phyloP scores from a whole-genome alignment of 495 filamentous ascomycete genomes.

The Achaetomiella virescens region DNA sequence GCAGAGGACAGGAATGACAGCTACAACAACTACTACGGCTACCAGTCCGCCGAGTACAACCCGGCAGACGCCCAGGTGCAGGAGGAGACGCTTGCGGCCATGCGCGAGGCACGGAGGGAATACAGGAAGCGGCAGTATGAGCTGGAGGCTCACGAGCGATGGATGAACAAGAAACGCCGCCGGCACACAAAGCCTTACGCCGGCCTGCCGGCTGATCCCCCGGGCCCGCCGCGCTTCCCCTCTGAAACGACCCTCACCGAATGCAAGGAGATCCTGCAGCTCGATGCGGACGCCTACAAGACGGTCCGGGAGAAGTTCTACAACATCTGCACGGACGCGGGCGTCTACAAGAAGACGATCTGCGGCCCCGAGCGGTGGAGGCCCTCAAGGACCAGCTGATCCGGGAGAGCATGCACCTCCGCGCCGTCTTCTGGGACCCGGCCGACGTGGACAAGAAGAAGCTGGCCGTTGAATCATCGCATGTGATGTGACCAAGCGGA shows the following conservation, averaged over 20 bases:
- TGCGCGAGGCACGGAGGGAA: slow-evolving; percentile 45
- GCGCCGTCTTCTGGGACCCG: slow-evolving; percentile 52
- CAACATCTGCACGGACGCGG: slow-evolving; percentile 56
- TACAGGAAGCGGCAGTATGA: slow-evolving; percentile 53
- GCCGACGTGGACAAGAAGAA: slow-evolving; percentile 40
- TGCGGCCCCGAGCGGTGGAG: slow-evolving; percentile 66
- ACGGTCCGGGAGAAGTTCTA: slow-evolving; percentile 62
- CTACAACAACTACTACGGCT: neutral
- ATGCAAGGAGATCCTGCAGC: slow-evolving; percentile 59
- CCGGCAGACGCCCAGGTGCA: slow-evolving; percentile 5
- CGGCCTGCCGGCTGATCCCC: slow-evolving; percentile 66
- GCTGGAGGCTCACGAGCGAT: slow-evolving; percentile 57
- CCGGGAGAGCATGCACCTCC: slow-evolving; percentile 57
- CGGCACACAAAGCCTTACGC: slow-evolving; percentile 65
- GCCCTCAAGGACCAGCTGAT: slow-evolving; percentile 63
- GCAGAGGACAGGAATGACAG: neutral
- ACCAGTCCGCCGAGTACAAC: neutral
- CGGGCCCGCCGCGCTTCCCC: slow-evolving; percentile 67
- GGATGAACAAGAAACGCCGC: slow-evolving; percentile 61
- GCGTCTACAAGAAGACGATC: slow-evolving; percentile 67
- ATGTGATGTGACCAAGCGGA: slow-evolving; percentile 74
- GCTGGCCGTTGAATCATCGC: slow-evolving; percentile 72
- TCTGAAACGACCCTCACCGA: slow-evolving; percentile 80
- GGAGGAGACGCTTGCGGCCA: slow-evolving; percentile 9
- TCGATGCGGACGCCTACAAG: slow-evolving; percentile 58